phyloP scores from a whole-genome alignment of 106 monocot species.

The Vanilla planifolia region DNA sequence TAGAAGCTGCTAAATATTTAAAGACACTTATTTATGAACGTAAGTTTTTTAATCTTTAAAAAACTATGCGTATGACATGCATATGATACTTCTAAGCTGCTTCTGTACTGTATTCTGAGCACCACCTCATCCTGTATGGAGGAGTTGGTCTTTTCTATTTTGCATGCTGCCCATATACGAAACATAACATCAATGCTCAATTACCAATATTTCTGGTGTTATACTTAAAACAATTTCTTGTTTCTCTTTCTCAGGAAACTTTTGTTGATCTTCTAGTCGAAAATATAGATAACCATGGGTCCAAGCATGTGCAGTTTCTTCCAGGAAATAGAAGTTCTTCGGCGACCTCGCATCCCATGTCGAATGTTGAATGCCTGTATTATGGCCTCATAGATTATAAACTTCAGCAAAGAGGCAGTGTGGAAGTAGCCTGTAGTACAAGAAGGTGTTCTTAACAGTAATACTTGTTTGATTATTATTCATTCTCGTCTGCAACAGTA shows the following conservation, averaged over 20 bases:
- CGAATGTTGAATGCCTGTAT: slow-evolving; percentile 37
- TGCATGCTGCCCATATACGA: no score
- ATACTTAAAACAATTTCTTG: neutral
- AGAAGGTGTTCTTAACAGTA: slow-evolving; percentile 27
- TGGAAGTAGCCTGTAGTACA: slow-evolving; percentile 19
- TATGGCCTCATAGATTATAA: slow-evolving; percentile 63
- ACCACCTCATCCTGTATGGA: no score
- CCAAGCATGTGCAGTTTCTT: slow-evolving; percentile 23
- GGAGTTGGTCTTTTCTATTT: no score
- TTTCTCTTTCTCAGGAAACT: slow-evolving; percentile 27
- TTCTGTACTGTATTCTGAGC: no score
- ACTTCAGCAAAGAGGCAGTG: slow-evolving; percentile 27
- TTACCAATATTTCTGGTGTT: no score
- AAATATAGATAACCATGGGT: slow-evolving; percentile 23
- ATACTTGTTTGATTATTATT: neutral
- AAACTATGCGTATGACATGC: no score
- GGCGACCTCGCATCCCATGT: slow-evolving; percentile 14
- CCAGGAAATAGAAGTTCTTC: slow-evolving; percentile 22
- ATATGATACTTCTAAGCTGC: no score
- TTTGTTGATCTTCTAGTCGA: slow-evolving; percentile 38
- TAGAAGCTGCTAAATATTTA: no score
- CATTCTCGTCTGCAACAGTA: neutral
- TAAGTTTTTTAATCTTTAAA: no score
- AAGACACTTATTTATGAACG: no score
- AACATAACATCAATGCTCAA: no score